phyloP scores from a whole-genome alignment of 1,284 basidiomycete genomes.

The Rhodotorula mucilaginosa region DNA sequence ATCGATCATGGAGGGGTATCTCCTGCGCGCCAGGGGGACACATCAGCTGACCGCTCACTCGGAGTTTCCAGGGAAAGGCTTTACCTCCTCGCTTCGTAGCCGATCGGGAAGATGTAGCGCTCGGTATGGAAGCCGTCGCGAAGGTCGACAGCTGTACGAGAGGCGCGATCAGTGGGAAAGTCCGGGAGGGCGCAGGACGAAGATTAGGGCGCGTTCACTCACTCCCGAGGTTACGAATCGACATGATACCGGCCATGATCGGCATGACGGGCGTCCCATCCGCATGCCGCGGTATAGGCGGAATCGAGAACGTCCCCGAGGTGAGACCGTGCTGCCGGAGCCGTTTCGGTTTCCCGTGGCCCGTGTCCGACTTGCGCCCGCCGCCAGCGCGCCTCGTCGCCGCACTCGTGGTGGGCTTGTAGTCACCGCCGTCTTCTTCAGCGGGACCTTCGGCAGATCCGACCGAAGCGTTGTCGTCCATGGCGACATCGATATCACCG shows the following conservation, averaged over 20 bases:
- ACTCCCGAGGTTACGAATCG: constrained; percentile 65
- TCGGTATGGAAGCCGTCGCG: constrained; percentile 68
- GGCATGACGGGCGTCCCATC: constrained; percentile 65
- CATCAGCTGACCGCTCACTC: neutral
- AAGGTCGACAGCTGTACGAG: constrained; percentile 12
- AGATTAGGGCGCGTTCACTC: too few relatives aligned
- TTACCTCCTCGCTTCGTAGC: constrained; percentile 73
- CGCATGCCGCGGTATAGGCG: constrained; percentile 66
- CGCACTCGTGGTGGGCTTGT: constrained; percentile 9
- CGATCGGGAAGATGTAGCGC: constrained; percentile 77
- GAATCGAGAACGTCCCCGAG: constrained; percentile 68
- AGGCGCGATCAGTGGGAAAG: too few relatives aligned
- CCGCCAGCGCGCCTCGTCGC: neutral
- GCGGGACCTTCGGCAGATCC: neutral
- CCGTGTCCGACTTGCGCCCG: constrained; percentile 1
- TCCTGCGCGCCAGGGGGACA: constrained; percentile 51
- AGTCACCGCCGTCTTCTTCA: constrained; percentile 23
- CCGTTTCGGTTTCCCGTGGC: constrained; percentile 60
- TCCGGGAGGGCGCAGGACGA: too few relatives aligned
- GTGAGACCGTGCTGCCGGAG: constrained; percentile 73
- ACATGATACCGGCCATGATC: constrained; percentile 76
- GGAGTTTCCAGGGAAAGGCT: neutral
- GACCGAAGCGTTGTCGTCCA: constrained; percentile 9
- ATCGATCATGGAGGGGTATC: constrained; percentile 70
- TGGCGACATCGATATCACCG: neutral